A percentile compares a stretch with the other conserved stretches of the same genome.
Conservation (phyloP, 306 rosid genomes). For the Sindora glabra region DNA sequence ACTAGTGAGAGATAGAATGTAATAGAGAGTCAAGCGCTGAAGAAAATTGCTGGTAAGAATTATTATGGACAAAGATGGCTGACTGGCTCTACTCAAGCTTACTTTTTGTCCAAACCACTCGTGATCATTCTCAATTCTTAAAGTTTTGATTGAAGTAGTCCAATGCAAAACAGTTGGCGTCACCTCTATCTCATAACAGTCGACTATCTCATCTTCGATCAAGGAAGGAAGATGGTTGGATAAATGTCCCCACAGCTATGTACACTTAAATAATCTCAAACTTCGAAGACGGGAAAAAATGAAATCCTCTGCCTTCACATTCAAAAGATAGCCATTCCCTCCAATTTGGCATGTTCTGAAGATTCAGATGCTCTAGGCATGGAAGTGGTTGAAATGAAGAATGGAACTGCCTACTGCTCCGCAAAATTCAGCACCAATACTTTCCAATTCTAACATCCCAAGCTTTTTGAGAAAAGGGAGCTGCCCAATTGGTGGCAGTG, state of each 20-base stretch:
- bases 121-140: neutral
- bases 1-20: neutral
- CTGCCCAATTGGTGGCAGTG: conserved; percentile 3
- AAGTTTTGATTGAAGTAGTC: neutral
- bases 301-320: neutral
- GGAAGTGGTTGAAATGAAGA: conserved; percentile 15
- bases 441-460: neutral
- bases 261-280: neutral
- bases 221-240: neutral
- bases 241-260: conserved; percentile 13
- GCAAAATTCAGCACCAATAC: conserved; percentile 3
- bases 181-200: neutral
- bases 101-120: neutral
- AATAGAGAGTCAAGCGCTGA: neutral
- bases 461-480: neutral
- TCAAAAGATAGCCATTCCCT: conserved; percentile 1
- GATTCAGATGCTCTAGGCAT: neutral
- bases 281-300: neutral
- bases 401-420: neutral
- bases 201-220: neutral
- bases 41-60: neutral
- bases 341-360: neutral
- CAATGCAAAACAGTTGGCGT: no score
- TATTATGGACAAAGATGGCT: neutral
- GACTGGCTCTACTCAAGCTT: neutral